Base-by-base conservation (phyloP, 2,329 filamentous ascomycete genomes). In the Tolypocladium guangdongense region DNA sequence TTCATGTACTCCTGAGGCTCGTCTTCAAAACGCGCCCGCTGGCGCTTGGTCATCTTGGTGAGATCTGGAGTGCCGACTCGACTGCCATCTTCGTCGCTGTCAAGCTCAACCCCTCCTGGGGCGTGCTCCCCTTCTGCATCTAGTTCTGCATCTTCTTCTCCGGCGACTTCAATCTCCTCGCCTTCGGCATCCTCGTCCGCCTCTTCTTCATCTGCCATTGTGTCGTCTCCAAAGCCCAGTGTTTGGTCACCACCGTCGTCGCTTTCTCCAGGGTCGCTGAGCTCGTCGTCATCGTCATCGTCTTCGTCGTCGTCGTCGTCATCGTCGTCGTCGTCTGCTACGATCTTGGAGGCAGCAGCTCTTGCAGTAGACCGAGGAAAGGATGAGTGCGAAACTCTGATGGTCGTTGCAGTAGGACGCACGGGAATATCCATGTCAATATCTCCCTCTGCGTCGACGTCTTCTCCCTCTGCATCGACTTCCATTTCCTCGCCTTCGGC, bases 21-120 rank as follows among this genome's bases (percentile, higher is more conserved):
- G 38, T 81, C 79, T 51, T 81, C 80, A 50, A 83, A 81, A 18
- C 80, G 74, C 30, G 80, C 80, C 39, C 80, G 71, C 62, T 83
- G 80, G 24, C 80, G 73, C 60, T 80, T 80, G 5, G 80, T 83
- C 77, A 83, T 80, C 66, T 81, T 81, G 37, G 77, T 72, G 36
- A 82, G 64, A 59, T 82, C 78, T 0, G 75, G 78, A 5, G 77
- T 76, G 43, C 71, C 78, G 6, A 67, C 77, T 37, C 71, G 70
- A 60, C 75, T 78, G 54, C 71, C 74, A 4, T 65, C 66, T 12
- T 73, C 72, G 12, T 74, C 74, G 52, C 72, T 76, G 35, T 73
- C 73, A 5, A 66, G 64, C 12, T 69, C 72, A 16, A 66, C 68
- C 2, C 63, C 67, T 16, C 63, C 68, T 18, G 69, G 69, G 3